Percentiles rank a stretch among this genome's conserved stretches.
Conservation (phyloP, 1,139 yeast genomes). For the Debaryomyces subglobosus region DNA sequence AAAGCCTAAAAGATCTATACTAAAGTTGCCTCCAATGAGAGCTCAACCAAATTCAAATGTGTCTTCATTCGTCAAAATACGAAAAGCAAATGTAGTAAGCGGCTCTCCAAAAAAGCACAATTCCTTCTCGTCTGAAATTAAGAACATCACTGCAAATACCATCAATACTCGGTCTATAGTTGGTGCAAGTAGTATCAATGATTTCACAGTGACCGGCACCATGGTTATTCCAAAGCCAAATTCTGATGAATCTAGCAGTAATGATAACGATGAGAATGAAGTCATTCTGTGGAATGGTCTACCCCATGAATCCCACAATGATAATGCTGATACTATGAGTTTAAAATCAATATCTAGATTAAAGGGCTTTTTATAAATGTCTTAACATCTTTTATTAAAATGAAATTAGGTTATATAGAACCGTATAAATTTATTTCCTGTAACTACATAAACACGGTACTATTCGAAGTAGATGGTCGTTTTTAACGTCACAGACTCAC, state of each 20-base stretch:
- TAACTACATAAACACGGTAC: not conserved
- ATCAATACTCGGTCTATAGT: not conserved
- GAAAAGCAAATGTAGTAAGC: not conserved
- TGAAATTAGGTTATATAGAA: slow-evolving; percentile 1
- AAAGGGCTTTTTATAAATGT: slow-evolving; percentile 2
- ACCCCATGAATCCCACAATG: not conserved
- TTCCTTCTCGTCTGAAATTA: not conserved
- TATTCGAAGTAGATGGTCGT: not conserved
- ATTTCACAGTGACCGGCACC: slow-evolving; percentile 1
- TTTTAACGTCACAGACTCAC: not conserved
- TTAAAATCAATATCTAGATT: slow-evolving; percentile 7
- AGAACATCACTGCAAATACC: not conserved
- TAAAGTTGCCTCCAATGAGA: slow-evolving; percentile 25
- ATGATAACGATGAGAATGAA: slow-evolving; percentile 4
- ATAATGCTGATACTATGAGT: slow-evolving; percentile 1
- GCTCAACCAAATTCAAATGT: not conserved
- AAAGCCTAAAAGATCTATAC: slow-evolving; percentile 46
- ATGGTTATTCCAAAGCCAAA: not conserved
- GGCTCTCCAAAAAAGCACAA: not conserved
- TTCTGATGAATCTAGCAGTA: not conserved
- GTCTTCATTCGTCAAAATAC: not conserved
- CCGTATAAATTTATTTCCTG: not conserved
- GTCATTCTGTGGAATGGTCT: slow-evolving; percentile 3
- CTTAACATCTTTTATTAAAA: slow-evolving; percentile 2
- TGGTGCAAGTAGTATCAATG: not conserved